Percentiles rank a stretch among this genome's conserved stretches.
These are phyloP conservation scores for Bruguiera parviflora DNA, from an alignment of 345 rosid genomes.

Conservation along the genomic window DNA sequence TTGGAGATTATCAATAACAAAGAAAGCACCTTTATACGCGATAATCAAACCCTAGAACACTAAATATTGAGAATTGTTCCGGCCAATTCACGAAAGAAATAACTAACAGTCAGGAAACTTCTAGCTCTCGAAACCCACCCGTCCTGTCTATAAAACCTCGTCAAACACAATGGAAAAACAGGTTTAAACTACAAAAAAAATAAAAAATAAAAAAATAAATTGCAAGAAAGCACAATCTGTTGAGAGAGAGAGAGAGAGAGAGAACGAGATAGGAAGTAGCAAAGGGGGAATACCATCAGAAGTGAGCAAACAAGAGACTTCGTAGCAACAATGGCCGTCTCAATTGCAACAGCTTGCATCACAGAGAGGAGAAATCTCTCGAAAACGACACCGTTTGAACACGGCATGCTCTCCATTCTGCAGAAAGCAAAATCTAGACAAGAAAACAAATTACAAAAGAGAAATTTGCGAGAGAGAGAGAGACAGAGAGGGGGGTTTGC, in stretches of 20 bases:
- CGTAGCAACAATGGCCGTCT: constrained; percentile 37
- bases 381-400: constrained; percentile 20
- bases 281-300: constrained; percentile 30
- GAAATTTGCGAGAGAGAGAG: neutral
- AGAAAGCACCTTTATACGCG: too few relatives aligned
- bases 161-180: neutral
- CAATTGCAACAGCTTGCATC: constrained; percentile 30
- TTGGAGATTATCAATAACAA: too few relatives aligned
- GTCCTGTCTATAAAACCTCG: too few relatives aligned
- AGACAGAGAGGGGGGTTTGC: constrained; percentile 34
- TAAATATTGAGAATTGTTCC: too few relatives aligned
- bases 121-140: too few relatives aligned
- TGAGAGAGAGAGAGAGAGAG: neutral
- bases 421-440: neutral
- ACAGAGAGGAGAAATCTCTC: constrained; percentile 22
- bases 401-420: constrained; percentile 19
- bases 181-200: neutral
- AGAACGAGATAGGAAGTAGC: neutral
- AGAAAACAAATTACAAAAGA: neutral
- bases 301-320: constrained; percentile 33
- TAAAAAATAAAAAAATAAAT: neutral
- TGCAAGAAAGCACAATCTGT: neutral
- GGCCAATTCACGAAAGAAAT: too few relatives aligned
- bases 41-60: too few relatives aligned
- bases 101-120: too few relatives aligned